These are phyloP conservation scores for Erodium texanum DNA, from an alignment of 441 rosid genomes.

Conservation along the genomic window DNA sequence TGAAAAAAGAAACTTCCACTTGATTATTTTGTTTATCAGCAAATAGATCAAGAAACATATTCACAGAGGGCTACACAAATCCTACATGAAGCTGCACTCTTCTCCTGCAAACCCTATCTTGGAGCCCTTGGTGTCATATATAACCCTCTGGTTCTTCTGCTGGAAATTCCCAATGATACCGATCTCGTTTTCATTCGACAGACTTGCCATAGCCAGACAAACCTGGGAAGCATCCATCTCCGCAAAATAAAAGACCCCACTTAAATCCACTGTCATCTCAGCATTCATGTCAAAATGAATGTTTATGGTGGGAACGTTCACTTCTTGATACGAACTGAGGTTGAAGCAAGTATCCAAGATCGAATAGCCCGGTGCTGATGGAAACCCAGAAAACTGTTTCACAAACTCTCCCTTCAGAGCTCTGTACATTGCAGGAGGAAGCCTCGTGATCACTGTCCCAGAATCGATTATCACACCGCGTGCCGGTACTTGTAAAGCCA, in stretches of 20 bases:
- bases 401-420: conserved; percentile 58
- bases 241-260: conserved; percentile 68
- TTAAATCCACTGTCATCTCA: conserved; percentile 51
- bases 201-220: conserved; percentile 85
- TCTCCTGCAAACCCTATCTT: conserved; percentile 70
- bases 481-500: conserved; percentile 28
- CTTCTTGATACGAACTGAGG: conserved; percentile 56
- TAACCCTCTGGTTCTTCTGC: conserved; percentile 80
- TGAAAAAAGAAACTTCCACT: background rate
- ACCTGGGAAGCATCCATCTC: conserved; percentile 72
- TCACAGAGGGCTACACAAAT: background rate
- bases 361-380: conserved; percentile 54
- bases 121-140: conserved; percentile 60
- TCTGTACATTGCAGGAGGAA: conserved; percentile 66
- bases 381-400: conserved; percentile 57
- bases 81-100: conserved; percentile 50
- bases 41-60: background rate
- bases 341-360: conserved; percentile 80
- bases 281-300: conserved; percentile 54
- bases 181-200: conserved; percentile 49
- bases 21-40: background rate
- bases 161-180: conserved; percentile 80
- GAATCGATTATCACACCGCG: conserved; percentile 69
- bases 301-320: conserved; percentile 53
- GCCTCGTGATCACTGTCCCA: conserved; percentile 74